phyloP scores from a whole-genome alignment of 768 basidiomycete species.

The Candolleomyces eurysporus region DNA sequence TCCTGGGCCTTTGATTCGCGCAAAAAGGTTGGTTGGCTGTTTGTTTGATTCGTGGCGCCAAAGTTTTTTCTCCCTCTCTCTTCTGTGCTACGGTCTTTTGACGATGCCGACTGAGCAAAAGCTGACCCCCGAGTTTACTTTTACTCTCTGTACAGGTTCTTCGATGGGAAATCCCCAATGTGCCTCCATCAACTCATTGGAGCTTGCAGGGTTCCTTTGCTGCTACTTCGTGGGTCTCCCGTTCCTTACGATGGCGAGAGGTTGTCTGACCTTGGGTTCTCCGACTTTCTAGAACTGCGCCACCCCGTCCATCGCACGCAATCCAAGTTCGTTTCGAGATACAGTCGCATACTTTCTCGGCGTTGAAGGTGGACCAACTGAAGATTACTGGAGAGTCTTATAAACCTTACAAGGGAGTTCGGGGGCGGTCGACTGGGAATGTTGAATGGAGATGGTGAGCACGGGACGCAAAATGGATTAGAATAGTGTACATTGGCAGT shows the following conservation, averaged over 20 bases:
- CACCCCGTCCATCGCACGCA: slow-evolving; percentile 70
- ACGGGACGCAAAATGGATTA: not conserved
- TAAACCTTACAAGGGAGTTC: slow-evolving; percentile 91
- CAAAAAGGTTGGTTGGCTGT: slow-evolving; percentile 44
- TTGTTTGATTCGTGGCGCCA: not conserved
- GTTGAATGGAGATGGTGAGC: slow-evolving; percentile 66
- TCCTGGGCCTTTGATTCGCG: slow-evolving; percentile 81
- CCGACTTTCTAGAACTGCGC: slow-evolving; percentile 22
- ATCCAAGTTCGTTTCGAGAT: slow-evolving; percentile 73
- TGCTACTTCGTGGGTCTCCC: slow-evolving; percentile 50
- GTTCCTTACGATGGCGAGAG: slow-evolving; percentile 1
- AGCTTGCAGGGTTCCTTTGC: slow-evolving; percentile 77
- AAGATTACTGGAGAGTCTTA: slow-evolving; percentile 77
- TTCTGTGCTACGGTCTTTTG: not conserved
- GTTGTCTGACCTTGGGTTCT: slow-evolving; percentile 2
- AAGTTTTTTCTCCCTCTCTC: not conserved
- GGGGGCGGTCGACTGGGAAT: slow-evolving; percentile 62
- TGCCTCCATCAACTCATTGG: slow-evolving; percentile 67
- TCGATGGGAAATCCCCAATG: slow-evolving; percentile 73
- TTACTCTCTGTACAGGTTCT: slow-evolving; percentile 45
- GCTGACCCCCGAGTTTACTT: not conserved
- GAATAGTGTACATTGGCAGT: not conserved
- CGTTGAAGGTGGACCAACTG: slow-evolving; percentile 83
- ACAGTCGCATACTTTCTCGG: slow-evolving; percentile 70
- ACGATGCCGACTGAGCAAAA: not conserved